Evolutionary conservation across 306 rosid genomes (phyloP), one percentile per base, ranked within the genome.

Genomic region (Dalbergia cultrata): DNA sequence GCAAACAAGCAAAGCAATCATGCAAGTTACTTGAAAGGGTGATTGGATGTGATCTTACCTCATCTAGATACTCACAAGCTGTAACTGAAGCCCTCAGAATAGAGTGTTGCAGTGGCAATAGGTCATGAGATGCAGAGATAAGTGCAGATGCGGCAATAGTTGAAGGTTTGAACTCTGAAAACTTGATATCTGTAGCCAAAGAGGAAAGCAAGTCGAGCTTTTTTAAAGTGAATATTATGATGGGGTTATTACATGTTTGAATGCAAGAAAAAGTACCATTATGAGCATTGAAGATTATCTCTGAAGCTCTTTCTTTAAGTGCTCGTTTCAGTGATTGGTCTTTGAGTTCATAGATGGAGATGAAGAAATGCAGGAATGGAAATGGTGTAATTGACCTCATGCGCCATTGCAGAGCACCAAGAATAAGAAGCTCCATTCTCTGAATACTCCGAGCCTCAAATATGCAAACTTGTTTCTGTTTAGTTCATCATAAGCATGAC

Each of bases 401-500:
- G 10, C 53, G 53, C 53, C 53, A 47, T 13, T 13, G 3, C 53
- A 47, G 53, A 13, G 53, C 53, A 12, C 53, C 53, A 47, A 47
- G 53, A 47, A 47, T 47, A 13, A 47, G 16, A 47, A 47, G 53
- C 53, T 47, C 53, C 53, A 12, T 47, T 47, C 53, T 47, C 53
- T 47, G 53, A 47, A 47, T 47, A 47, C 53, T 47, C 14, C 1
- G 16, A 57, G 75, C 71, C 33, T 86, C 92, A 64, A 88, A 86
- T 17, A 67, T 45, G 59, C 43, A 75, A 33, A 82, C 85, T 67
- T 84, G 84, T 17, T 78, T 76, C 90, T 84, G 87, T 76, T 75
- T 47, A 47, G 4, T 47, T 47, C 6, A 47, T 77, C 34, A 66
- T 39, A 8, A 58, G n/a, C 35, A 65, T 13, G 8, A 54, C 10